Conservation (phyloP, 2,329 filamentous ascomycete species). For the Cryphonectria naterciae region DNA sequence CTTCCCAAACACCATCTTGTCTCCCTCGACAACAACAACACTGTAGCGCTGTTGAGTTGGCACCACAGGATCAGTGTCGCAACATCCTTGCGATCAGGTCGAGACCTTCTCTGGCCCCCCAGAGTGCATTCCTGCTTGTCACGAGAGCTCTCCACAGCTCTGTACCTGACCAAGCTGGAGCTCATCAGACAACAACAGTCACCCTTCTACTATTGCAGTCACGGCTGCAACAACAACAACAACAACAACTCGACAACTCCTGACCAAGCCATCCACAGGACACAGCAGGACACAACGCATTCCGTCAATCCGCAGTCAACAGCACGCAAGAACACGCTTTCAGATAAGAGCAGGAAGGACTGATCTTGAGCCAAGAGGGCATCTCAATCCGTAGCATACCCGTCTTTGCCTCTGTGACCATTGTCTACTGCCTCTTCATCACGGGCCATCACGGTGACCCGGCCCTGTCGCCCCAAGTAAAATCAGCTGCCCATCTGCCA, state of each 20-base stretch:
- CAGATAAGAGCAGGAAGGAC: constrained; percentile 7
- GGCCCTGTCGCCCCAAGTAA: constrained; percentile 8
- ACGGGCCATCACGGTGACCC: not conserved
- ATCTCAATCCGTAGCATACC: constrained; percentile 11
- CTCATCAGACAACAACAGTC: constrained; percentile 2
- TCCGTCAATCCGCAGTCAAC: not conserved
- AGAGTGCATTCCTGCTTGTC: not conserved
- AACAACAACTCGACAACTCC: constrained; percentile 10
- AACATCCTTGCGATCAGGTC: constrained; percentile 19
- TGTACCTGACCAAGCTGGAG: constrained; percentile 6
- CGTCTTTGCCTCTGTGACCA: constrained; percentile 9
- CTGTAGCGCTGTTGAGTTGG: not conserved
- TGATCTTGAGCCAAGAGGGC: constrained; percentile 4
- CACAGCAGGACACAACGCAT: not conserved
- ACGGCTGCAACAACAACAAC: not conserved
- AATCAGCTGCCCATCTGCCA: not conserved
- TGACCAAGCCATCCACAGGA: not conserved
- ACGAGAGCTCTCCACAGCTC: constrained; percentile 19
- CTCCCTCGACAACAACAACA: constrained; percentile 18
- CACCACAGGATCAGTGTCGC: constrained; percentile 23
- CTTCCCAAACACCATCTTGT: constrained; percentile 3
- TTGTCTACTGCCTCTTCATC: constrained; percentile 5
- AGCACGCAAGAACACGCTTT: not conserved
- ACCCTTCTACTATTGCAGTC: constrained; percentile 16
- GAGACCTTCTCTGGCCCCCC: not conserved